Evolutionary conservation across 148 eudicot species (phyloP), one percentile per base, ranked within the genome.

Genomic region (Rhododendron kiyosumense): DNA sequence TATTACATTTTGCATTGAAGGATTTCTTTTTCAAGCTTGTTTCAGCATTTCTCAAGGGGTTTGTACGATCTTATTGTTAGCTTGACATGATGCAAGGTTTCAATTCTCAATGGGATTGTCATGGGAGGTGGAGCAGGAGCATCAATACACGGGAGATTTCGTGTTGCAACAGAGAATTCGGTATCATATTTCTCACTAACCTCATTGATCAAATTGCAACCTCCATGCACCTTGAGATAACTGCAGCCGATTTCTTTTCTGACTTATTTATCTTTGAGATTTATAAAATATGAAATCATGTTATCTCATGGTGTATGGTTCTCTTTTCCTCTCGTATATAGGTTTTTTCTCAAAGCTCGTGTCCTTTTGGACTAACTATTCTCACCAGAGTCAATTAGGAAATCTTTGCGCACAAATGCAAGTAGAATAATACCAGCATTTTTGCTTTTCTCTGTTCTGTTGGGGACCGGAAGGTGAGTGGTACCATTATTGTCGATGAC

Each of bases 61-160:
- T 49, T 38, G 36, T 18, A 24, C 30, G 8, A 34, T 81, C 67
- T 81, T 52, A 81, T 81, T 81, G 34, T 22, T 34, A 57, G 67
- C 83, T 54, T 34, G 26, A 20, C 69, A 79, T 83, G 67, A 74
- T 80, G 85, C 45, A 85, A 96, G 99, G 99, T 96, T 86, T 96
- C 99, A 78, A 92, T 96, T 86, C 97, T 96, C 81, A 87, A 94
- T 87, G 99, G 98, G 75, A 95, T 96, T 87, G 97, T 93, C 67
- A 95, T 96, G 98, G 99, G 99, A 86, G 99, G 99, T 83, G 99
- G 98, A 86, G 98, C 92, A 28, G 99, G 98, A 78, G 93, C 89
- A 82, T 96, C 99, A 84, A 86, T 96, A 67, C 98, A 95, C 88
- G 99, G 99, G 79, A 93, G 94, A 93, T 96, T 94, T 86, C 98